Evolutionary conservation across 768 basidiomycete species (phyloP).

Genomic region (Tephrocybe sp.): DNA sequence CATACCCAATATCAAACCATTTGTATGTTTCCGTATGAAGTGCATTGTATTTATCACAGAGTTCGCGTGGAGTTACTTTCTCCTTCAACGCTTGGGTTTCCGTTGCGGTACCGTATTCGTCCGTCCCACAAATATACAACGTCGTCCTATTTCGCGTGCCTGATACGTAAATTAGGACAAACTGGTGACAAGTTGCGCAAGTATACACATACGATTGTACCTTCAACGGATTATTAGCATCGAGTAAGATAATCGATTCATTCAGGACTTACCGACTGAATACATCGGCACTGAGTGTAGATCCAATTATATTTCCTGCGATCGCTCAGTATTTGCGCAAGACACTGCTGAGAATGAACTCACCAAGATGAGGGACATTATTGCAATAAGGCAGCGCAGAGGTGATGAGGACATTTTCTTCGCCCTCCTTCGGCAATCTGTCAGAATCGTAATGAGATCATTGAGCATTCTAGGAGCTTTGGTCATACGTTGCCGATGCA

Average conservation of each 20-base stretch:
- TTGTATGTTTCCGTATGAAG: conserved; percentile 92
- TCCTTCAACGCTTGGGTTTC: conserved; percentile 96
- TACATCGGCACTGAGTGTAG: conserved; percentile 95
- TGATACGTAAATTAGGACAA: conserved; percentile 13
- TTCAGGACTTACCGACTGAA: conserved; percentile 78
- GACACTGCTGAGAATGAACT: conserved; percentile 21
- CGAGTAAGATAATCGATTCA: not conserved
- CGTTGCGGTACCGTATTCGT: conserved; percentile 99
- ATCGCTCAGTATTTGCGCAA: conserved; percentile 10
- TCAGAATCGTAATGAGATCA: conserved; percentile 10
- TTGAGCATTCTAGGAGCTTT: conserved; percentile 10
- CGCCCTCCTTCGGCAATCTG: conserved; percentile 76
- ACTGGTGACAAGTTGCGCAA: not conserved
- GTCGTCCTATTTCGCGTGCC: conserved; percentile 84
- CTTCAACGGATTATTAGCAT: conserved; percentile 27
- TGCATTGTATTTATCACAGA: conserved; percentile 89
- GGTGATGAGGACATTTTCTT: conserved; percentile 87
- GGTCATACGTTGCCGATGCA: conserved; percentile 43
- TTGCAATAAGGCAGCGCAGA: conserved; percentile 97
- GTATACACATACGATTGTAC: conserved; percentile 48
- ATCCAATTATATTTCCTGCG: conserved; percentile 88
- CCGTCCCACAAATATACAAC: conserved; percentile 95
- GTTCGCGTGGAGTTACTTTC: conserved; percentile 67
- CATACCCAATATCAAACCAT: conserved; percentile 95
- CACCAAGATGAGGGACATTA: conserved; percentile 94